phyloP scores from a whole-genome alignment of 805 yeast genomes.

The Metschnikowia sp. region DNA sequence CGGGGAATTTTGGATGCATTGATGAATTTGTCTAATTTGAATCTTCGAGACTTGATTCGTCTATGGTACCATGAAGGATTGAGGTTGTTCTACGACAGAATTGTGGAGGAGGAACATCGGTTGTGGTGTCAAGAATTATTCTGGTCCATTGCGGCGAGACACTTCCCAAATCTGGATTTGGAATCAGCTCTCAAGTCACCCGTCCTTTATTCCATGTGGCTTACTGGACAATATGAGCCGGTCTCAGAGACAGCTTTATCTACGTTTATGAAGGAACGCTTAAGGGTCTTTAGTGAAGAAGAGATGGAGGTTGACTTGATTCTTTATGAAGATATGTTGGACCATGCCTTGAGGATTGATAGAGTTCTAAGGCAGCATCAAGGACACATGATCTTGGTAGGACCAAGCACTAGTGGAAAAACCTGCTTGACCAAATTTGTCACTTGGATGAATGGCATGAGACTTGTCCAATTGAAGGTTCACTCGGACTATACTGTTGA shows the following conservation, averaged over 20 bases:
- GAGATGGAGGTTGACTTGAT: constrained; percentile 60
- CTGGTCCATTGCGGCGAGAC: constrained; percentile 24
- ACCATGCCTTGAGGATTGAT: constrained; percentile 74
- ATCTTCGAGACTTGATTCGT: constrained; percentile 45
- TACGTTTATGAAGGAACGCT: constrained; percentile 58
- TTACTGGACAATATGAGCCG: constrained; percentile 57
- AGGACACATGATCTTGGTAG: constrained; percentile 86
- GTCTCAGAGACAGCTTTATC: constrained; percentile 48
- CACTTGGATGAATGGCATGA: constrained; percentile 85
- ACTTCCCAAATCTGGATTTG: constrained; percentile 48
- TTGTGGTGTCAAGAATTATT: constrained; percentile 44
- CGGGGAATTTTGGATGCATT: constrained; percentile 64
- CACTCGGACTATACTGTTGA: constrained; percentile 48
- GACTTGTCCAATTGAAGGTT: constrained; percentile 55
- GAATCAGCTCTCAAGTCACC: constrained; percentile 42
- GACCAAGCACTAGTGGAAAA: constrained; percentile 80
- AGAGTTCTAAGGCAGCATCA: constrained; percentile 80
- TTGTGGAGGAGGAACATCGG: constrained; percentile 47
- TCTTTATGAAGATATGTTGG: constrained; percentile 66
- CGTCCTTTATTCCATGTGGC: constrained; percentile 71
- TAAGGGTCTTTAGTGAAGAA: constrained; percentile 75
- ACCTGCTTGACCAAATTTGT: constrained; percentile 75
- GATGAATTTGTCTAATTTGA: constrained; percentile 30
- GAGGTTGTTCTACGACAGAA: constrained; percentile 72
- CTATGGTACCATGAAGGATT: constrained; percentile 81